phyloP scores from a whole-genome alignment of 2,329 filamentous ascomycete species.

The Penicillium aurantiogriseum region DNA sequence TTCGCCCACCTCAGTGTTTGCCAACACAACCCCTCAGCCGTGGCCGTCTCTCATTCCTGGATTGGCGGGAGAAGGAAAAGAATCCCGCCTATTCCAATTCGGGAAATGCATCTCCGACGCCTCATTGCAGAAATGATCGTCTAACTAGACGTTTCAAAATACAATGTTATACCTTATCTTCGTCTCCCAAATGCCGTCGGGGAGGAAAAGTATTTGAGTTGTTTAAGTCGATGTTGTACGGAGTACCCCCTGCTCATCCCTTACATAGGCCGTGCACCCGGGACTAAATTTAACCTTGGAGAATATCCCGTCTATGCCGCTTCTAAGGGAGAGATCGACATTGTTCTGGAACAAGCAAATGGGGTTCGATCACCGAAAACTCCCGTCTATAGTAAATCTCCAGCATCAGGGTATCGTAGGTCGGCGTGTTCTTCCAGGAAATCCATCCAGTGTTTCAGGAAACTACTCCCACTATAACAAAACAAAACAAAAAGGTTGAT shows the following conservation, averaged over 20 bases:
- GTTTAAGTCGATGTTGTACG: neutral
- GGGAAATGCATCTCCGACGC: conserved; percentile 15
- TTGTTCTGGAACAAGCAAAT: neutral
- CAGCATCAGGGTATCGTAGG: conserved; percentile 75
- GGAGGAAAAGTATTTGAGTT: neutral
- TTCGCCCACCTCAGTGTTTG: neutral
- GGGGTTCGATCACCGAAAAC: neutral
- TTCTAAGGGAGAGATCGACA: neutral
- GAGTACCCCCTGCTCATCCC: neutral
- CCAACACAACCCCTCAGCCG: neutral
- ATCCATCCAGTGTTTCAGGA: conserved; percentile 87
- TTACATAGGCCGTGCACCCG: neutral
- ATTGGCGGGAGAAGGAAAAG: neutral
- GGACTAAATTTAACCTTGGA: conserved; percentile 7
- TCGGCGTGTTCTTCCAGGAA: conserved; percentile 88
- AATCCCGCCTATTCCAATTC: conserved; percentile 10
- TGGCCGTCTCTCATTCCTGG: neutral
- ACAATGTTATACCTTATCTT: neutral
- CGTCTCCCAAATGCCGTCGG: no score
- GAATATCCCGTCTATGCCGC: neutral
- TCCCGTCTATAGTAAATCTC: conserved; percentile 30
- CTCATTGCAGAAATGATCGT: neutral
- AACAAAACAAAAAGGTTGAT: conserved; percentile 13
- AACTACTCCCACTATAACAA: conserved; percentile 69
- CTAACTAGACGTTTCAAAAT: neutral